Percentiles rank a stretch among this genome's conserved stretches.
Conservation (phyloP, 2,329 filamentous ascomycete genomes). For the Cercospora zeina region DNA sequence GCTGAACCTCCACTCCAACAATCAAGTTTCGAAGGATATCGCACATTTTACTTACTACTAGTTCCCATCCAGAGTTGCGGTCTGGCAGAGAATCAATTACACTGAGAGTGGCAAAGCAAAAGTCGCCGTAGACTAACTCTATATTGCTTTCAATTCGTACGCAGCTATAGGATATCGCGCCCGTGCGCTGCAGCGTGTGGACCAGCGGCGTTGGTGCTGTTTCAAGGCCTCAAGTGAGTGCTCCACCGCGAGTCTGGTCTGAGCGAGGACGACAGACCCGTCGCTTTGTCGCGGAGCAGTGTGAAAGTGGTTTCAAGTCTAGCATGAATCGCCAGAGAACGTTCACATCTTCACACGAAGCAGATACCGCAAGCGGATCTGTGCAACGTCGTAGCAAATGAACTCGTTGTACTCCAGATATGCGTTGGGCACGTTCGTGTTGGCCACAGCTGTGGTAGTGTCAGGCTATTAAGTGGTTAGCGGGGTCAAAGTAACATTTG, state of each 20-base stretch:
- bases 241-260: neutral
- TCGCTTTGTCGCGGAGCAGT: neutral
- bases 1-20: too few relatives aligned
- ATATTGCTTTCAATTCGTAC: neutral
- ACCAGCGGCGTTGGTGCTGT: neutral
- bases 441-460: conserved; percentile 23
- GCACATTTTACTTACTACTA: too few relatives aligned
- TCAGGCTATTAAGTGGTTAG: conserved; percentile 30
- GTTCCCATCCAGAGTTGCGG: too few relatives aligned
- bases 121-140: neutral
- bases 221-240: neutral
- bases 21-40: too few relatives aligned
- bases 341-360: conserved; percentile 57
- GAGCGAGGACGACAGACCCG: neutral
- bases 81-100: too few relatives aligned
- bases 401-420: conserved; percentile 70
- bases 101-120: neutral
- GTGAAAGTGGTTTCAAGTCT: neutral
- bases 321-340: neutral
- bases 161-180: neutral
- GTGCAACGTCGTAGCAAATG: conserved; percentile 68
- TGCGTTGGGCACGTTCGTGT: conserved; percentile 39
- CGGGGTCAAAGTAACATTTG: neutral
- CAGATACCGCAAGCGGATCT: conserved; percentile 69
- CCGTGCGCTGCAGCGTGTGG: neutral